A percentile compares a stretch with the other conserved stretches of the same genome.
Conservation (phyloP, 768 basidiomycete genomes). For the Pulveroboletus sp. region DNA sequence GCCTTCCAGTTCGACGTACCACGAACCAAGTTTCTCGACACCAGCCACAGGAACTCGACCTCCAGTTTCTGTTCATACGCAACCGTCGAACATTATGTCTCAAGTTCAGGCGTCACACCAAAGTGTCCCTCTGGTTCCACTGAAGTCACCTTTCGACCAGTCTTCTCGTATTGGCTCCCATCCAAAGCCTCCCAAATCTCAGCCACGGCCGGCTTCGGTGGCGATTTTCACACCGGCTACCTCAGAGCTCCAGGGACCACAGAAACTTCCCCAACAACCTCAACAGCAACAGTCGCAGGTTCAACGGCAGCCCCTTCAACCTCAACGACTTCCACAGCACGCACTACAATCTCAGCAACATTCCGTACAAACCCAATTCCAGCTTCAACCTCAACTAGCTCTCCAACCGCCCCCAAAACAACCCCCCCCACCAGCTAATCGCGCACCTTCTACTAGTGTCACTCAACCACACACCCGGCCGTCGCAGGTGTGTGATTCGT, state of each 20-base stretch:
- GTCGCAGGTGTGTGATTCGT: background rate
- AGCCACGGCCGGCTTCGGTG: background rate
- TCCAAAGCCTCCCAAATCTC: background rate
- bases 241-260: background rate
- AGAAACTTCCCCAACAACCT: background rate
- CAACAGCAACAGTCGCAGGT: background rate
- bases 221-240: background rate
- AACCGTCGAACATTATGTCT: conserved; percentile 1
- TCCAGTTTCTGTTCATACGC: background rate
- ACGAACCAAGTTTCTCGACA: background rate
- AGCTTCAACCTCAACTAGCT: background rate
- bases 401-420: conserved; percentile 2
- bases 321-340: background rate
- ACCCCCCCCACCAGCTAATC: background rate
- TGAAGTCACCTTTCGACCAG: background rate
- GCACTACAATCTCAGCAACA: background rate
- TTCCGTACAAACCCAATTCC: background rate
- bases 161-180: background rate
- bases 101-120: conserved; percentile 6
- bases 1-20: conserved; percentile 1
- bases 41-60: conserved; percentile 1
- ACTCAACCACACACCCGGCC: conserved; percentile 3
- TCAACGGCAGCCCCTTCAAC: background rate
- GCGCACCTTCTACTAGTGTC: background rate
- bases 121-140: background rate